Evolutionary conservation across 176 grass and related monocot species (phyloP), one percentile per base, ranked within the genome.

Genomic region (Aegilops sharonensis): DNA sequence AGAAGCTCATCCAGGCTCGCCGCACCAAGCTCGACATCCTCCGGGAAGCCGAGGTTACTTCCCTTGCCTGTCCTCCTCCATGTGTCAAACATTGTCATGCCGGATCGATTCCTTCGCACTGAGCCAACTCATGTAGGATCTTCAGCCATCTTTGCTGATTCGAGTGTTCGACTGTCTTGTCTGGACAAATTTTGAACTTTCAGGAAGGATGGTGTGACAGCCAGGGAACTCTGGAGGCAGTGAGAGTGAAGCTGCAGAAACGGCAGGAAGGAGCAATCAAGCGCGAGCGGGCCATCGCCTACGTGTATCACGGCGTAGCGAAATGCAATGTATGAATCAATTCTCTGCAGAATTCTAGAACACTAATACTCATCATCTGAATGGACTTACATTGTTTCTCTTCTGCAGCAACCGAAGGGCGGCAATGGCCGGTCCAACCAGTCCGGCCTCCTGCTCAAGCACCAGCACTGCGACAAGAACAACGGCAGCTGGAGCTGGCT

Each of bases 171-270:
- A 81, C 32, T 54, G 5, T 39, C 18, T 50, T 10, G 20, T 71
- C 4, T 82, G 21, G n/a, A 17, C 32, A 60, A 54, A 36, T 0
- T 60, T 42, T 72, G 1, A 70, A 72, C 0, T 85, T 88, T 78
- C 84, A 97, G 94, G 97, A 94, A 84, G 97, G 97, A 76, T 99
- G 97, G 97, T 99, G 97, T 62, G 97, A 99, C 62, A 96, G 90
- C 47, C 94, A 88, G 42, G 85, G 92, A 18, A 96, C 92, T 15
- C 24, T 99, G 4, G 97, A 99, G 32, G 90, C 94, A 50, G 88
- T 99, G 74, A 94, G 89, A 45, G 79, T 91, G 30, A 99, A 96
- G 75, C 80, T 99, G 30, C 97, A 99, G 78, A 91, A 92, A 90
- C 72, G 94, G 59, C 94, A 96, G 86, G 83, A 93, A n/a, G 97